phyloP scores from a whole-genome alignment of 768 basidiomycete genomes.

The Baorangia bicolor region DNA sequence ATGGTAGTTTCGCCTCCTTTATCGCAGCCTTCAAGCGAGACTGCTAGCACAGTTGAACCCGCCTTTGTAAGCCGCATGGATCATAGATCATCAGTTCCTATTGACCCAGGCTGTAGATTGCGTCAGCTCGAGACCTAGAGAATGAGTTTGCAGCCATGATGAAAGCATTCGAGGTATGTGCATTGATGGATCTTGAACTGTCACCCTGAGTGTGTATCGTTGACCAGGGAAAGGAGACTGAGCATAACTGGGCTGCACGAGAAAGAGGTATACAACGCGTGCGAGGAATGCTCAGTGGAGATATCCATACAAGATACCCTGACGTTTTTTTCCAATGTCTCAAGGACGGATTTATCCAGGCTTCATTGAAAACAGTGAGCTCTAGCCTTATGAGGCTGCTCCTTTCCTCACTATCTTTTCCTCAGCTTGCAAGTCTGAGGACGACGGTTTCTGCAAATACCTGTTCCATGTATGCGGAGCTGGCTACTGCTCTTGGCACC shows the following conservation, averaged over 20 bases:
- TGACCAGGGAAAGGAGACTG: constrained; percentile 89
- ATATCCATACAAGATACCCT: constrained; percentile 68
- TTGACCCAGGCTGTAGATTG: constrained; percentile 52
- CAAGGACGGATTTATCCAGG: constrained; percentile 77
- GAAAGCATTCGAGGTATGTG: constrained; percentile 72
- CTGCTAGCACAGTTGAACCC: constrained; percentile 48
- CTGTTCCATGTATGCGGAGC: constrained; percentile 72
- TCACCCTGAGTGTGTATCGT: constrained; percentile 1
- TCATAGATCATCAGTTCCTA: neutral
- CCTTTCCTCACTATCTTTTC: neutral
- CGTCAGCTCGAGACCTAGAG: constrained; percentile 82
- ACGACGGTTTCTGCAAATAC: constrained; percentile 87
- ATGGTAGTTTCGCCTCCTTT: constrained; percentile 40
- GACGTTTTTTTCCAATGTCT: constrained; percentile 75
- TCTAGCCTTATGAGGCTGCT: neutral
- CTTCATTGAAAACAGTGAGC: constrained; percentile 81
- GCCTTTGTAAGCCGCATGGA: constrained; percentile 58
- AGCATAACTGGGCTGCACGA: constrained; percentile 90
- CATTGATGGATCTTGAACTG: neutral
- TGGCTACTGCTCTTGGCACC: constrained; percentile 63
- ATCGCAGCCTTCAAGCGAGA: constrained; percentile 43
- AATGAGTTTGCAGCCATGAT: constrained; percentile 79
- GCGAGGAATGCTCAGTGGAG: constrained; percentile 88
- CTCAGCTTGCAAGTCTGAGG: constrained; percentile 80
- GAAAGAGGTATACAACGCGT: constrained; percentile 77